Evolutionary conservation across 805 yeast genomes (phyloP).

Genomic region (Ogataea siamensis): DNA sequence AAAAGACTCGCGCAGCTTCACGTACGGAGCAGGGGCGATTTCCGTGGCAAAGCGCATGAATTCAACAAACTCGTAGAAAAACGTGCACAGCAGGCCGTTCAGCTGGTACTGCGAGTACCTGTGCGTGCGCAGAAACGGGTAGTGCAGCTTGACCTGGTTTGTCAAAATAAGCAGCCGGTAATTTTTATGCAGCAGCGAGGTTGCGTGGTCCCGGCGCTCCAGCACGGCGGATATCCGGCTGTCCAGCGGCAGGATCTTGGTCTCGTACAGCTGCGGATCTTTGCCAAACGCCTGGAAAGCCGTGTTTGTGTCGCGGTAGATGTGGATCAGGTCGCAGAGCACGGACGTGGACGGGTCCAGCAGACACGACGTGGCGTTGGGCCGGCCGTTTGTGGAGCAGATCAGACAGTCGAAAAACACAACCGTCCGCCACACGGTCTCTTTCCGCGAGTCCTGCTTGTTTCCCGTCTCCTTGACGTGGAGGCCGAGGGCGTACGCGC

Average conservation of each 20-base stretch:
- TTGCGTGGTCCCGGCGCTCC: background rate
- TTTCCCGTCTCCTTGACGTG: slow-evolving; percentile 1
- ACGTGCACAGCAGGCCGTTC: slow-evolving; percentile 3
- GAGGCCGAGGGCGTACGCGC: slow-evolving; percentile 5
- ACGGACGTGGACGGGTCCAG: background rate
- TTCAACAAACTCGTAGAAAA: slow-evolving; percentile 5
- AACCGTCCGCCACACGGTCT: slow-evolving; percentile 6
- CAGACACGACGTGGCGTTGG: slow-evolving; percentile 6
- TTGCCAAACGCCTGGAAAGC: background rate
- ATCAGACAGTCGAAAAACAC: slow-evolving; percentile 9
- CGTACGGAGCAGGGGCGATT: background rate
- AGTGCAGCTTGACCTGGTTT: slow-evolving; percentile 16
- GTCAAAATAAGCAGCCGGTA: slow-evolving; percentile 6
- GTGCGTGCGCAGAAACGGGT: slow-evolving; percentile 9
- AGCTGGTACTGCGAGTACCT: slow-evolving; percentile 9
- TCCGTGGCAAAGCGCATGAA: slow-evolving; percentile 4
- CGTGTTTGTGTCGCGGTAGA: slow-evolving; percentile 3
- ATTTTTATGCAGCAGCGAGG: background rate
- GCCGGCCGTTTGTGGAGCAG: slow-evolving; percentile 10
- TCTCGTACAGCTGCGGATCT: slow-evolving; percentile 2
- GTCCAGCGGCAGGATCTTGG: slow-evolving; percentile 7
- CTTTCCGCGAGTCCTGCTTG: background rate
- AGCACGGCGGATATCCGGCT: background rate
- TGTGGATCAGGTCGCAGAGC: background rate
- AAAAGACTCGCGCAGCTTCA: slow-evolving; percentile 7